Evolutionary conservation across 257 asterid species (phyloP), one percentile per base, ranked within the genome.

Genomic region (Cynanchum wilfordii): DNA sequence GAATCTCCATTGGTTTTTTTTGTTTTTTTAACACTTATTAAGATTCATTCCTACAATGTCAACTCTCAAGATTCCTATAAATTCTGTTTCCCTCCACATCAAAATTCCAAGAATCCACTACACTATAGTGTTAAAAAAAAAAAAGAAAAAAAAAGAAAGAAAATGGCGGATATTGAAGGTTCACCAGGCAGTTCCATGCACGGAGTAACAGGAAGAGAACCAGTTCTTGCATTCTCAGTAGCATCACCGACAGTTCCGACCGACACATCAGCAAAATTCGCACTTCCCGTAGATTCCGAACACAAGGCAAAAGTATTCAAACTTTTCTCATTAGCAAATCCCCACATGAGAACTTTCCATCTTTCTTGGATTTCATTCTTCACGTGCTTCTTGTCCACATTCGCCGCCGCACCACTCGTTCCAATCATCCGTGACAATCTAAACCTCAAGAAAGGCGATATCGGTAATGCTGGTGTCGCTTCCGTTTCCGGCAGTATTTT

Each of bases 201-300:
- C 69, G 93, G 96, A 52, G 93, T 87, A 0, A 89, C 96, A 0
- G 92, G 90, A 33, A 77, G 86, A 68, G 96, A 89, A 54, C 88
- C 88, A 1, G 87, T 83, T 20, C 79, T 76, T 58, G 79, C 83
- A 2, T 66, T 82, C 42, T 76, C 93, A 0, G 90, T 87, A 19
- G 85, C 87, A 3, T 85, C 90, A 0, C 82, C 88, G 3, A 67
- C 72, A 17, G 92, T 82, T 7, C 88, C 90, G 0, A 80, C 82
- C 0, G 92, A 87, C 7, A 65, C 84, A 3, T 79, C 87, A 0
- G 88, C 90, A 1, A 80, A 84, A 25, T 87, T 87, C 49, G 84
- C 75, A 1, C 45, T 87, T 33, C 90, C 93, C 0, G 93, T 87
- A 15, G 93, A 88, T 70, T 78, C 93, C 3, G 93, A 88, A 70